phyloP scores from a whole-genome alignment of 2,329 filamentous ascomycete genomes.

The Sporothrix pseudoabietina region DNA sequence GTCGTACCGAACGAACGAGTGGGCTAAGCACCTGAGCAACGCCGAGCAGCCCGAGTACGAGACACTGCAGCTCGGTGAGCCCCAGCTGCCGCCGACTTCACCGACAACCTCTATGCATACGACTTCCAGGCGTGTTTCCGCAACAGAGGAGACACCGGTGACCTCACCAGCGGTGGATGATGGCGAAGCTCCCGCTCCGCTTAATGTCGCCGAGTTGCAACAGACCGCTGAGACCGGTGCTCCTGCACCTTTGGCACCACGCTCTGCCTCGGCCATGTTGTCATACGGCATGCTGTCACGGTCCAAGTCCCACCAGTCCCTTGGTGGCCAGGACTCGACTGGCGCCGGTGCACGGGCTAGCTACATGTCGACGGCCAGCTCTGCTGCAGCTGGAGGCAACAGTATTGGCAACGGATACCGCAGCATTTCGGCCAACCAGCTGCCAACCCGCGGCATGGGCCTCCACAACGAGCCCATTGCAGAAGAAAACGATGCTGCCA shows the following conservation, averaged over 20 bases:
- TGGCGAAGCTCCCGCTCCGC: constrained; percentile 60
- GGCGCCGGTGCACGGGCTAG: constrained; percentile 16
- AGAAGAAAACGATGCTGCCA: constrained; percentile 45
- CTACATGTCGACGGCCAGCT: constrained; percentile 24
- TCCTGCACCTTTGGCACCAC: constrained; percentile 45
- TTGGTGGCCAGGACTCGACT: neutral
- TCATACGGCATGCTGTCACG: constrained; percentile 34
- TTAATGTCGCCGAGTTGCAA: constrained; percentile 65
- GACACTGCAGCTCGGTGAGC: constrained; percentile 55
- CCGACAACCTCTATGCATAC: constrained; percentile 5
- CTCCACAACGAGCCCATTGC: constrained; percentile 46
- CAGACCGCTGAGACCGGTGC: constrained; percentile 60
- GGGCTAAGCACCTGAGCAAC: constrained; percentile 83
- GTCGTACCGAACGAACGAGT: constrained; percentile 90
- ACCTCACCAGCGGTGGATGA: constrained; percentile 28
- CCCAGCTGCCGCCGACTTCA: constrained; percentile 33
- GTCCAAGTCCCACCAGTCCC: constrained; percentile 36
- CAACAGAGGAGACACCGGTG: neutral
- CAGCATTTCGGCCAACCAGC: constrained; percentile 35
- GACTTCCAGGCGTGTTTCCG: neutral
- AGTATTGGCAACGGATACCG: constrained; percentile 32
- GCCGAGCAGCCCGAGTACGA: constrained; percentile 74
- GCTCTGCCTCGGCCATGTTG: constrained; percentile 40
- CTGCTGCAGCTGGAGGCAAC: neutral
- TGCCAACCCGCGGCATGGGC: constrained; percentile 38